Evolutionary conservation across 2,329 filamentous ascomycete species (phyloP).

Genomic region (Phyllosticta citribraziliensis): DNA sequence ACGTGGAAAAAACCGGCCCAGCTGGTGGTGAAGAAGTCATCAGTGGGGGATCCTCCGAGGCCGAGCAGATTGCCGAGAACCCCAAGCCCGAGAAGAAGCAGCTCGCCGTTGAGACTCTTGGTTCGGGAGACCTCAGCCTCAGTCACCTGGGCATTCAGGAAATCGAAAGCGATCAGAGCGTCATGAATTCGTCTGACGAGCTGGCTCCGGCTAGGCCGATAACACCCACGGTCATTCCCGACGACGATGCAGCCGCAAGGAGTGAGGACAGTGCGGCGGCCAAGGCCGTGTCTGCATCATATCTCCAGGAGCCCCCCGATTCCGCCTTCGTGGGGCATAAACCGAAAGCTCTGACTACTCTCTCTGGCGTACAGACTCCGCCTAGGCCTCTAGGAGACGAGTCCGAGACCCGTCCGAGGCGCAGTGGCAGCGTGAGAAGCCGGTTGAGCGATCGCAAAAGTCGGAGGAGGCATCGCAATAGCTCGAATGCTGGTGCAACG

Average conservation of each 20-base stretch:
- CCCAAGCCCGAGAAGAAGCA: constrained; percentile 39
- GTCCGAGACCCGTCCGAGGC: constrained; percentile 40
- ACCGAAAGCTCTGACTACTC: constrained; percentile 30
- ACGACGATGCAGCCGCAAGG: constrained; percentile 45
- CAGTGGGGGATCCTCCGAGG: constrained; percentile 18
- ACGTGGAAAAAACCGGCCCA: constrained; percentile 18
- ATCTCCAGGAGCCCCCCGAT: constrained; percentile 32
- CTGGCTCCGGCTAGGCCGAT: constrained; percentile 28
- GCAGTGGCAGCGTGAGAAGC: constrained; percentile 42
- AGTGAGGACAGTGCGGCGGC: constrained; percentile 50
- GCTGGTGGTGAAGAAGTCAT: constrained; percentile 35
- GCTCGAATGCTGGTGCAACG: constrained; percentile 59
- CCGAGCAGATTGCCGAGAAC: constrained; percentile 11
- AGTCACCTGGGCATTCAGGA: constrained; percentile 76
- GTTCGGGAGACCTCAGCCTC: constrained; percentile 78
- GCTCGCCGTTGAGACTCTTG: constrained; percentile 78
- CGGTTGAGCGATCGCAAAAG: constrained; percentile 39
- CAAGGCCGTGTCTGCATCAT: constrained; percentile 52
- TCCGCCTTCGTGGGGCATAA: constrained; percentile 23
- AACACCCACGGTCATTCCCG: constrained; percentile 23
- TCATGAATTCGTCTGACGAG: constrained; percentile 49
- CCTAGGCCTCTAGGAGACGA: constrained; percentile 59
- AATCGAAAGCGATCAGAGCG: constrained; percentile 45
- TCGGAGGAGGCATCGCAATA: constrained; percentile 66
- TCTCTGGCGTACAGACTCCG: constrained; percentile 32